Evolutionary conservation across 1,284 basidiomycete genomes (phyloP).

Genomic region (Flammula alnicola): DNA sequence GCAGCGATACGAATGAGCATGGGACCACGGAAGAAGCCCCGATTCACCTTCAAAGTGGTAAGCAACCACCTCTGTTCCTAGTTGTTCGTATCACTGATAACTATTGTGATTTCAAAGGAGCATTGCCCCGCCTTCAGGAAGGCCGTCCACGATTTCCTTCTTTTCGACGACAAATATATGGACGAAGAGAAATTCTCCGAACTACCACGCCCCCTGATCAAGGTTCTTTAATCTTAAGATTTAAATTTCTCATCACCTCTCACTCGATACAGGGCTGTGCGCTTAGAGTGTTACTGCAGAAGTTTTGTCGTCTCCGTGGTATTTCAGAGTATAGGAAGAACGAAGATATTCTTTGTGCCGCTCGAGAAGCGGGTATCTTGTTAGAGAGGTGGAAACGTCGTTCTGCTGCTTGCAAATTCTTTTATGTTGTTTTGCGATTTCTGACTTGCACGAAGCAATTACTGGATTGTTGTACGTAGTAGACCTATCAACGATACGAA

Average conservation of each 20-base stretch:
- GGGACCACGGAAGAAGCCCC: too few relatives aligned
- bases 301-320: constrained; percentile 2
- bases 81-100: too few relatives aligned
- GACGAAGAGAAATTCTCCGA: constrained; percentile 9
- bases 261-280: background rate
- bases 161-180: constrained; percentile 11
- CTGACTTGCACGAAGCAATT: background rate
- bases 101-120: too few relatives aligned
- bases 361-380: background rate
- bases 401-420: too few relatives aligned
- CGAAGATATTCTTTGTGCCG: constrained; percentile 2
- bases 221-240: background rate
- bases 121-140: background rate
- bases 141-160: constrained; percentile 1
- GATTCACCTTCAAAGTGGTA: too few relatives aligned
- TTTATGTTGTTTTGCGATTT: constrained; percentile 2
- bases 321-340: constrained; percentile 6
- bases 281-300: too few relatives aligned
- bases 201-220: constrained; percentile 7
- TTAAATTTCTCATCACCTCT: background rate
- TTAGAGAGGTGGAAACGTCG: constrained; percentile 10
- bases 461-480: background rate
- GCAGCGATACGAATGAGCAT: too few relatives aligned
- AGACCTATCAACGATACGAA: too few relatives aligned
- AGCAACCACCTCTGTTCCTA: too few relatives aligned